Conservation (phyloP, 2,329 filamentous ascomycete species). For the Macrophomina pseudophaseolina region DNA sequence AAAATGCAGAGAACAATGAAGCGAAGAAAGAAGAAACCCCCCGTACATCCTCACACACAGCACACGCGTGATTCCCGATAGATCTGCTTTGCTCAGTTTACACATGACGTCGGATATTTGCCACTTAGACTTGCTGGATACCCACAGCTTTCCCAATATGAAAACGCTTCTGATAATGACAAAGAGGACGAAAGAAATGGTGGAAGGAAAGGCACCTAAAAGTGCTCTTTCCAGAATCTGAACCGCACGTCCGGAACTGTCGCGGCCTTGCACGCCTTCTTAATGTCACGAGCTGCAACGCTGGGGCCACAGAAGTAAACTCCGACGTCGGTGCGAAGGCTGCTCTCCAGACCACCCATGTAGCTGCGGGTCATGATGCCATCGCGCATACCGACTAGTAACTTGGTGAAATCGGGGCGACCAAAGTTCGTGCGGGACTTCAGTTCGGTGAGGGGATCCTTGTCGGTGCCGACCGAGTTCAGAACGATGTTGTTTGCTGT, state of each 20-base stretch:
- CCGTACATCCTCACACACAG: background rate
- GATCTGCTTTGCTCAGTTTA: background rate
- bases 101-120: background rate
- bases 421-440: slow-evolving; percentile 92
- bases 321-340: slow-evolving; percentile 81
- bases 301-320: slow-evolving; percentile 98
- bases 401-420: slow-evolving; percentile 81
- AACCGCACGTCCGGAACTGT: slow-evolving; percentile 83
- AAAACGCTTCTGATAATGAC: slow-evolving; percentile 1
- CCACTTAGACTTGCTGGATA: background rate
- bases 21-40: no score
- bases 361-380: slow-evolving; percentile 87
- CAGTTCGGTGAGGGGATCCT: slow-evolving; percentile 91
- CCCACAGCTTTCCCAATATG: background rate
- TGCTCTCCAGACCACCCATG: slow-evolving; percentile 78
- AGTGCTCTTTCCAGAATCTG: slow-evolving; percentile 98
- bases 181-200: background rate
- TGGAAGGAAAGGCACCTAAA: slow-evolving; percentile 38
- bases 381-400: slow-evolving; percentile 85
- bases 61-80: background rate
- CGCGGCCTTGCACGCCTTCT: slow-evolving; percentile 75
- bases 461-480: slow-evolving; percentile 85
- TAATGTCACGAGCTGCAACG: slow-evolving; percentile 78
- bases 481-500: slow-evolving; percentile 96
- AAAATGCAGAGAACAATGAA: background rate